Conservation (phyloP, 2,329 filamentous ascomycete species). For the Cadophora gregata region DNA sequence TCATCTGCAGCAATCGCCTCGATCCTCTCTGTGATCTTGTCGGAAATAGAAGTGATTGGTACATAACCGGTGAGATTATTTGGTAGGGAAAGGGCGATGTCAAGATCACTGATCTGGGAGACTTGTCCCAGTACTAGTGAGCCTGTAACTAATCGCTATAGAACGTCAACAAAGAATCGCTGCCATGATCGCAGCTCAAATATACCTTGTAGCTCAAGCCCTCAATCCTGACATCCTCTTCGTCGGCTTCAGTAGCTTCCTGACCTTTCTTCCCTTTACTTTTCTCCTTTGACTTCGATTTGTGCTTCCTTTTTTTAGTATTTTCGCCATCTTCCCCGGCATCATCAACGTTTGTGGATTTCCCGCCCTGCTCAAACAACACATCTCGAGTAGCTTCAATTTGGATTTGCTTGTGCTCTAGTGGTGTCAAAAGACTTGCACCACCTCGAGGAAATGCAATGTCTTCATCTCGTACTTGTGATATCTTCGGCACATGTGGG, state of each 20-base stretch:
- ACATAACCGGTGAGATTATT: conserved; percentile 94
- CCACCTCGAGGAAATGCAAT: conserved; percentile 91
- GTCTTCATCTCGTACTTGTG: conserved; percentile 75
- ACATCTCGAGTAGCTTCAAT: conserved; percentile 93
- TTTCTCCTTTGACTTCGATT: conserved; percentile 57
- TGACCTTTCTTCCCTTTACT: conserved; percentile 59
- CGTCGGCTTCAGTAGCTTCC: conserved; percentile 51
- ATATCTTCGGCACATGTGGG: conserved; percentile 42
- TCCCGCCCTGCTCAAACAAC: conserved; percentile 75
- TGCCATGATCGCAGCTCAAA: conserved; percentile 17
- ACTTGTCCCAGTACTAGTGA: conserved; percentile 89
- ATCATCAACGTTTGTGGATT: conserved; percentile 51
- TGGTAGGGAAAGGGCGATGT: conserved; percentile 82
- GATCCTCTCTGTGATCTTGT: conserved; percentile 76
- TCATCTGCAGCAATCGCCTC: conserved; percentile 68
- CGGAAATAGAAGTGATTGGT: conserved; percentile 89
- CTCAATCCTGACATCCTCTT: conserved; percentile 73
- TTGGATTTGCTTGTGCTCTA: conserved; percentile 96
- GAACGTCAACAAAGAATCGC: conserved; percentile 43
- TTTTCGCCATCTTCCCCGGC: conserved; percentile 39
- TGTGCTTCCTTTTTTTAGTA: conserved; percentile 57
- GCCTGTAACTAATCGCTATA: conserved; percentile 80
- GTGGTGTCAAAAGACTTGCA: conserved; percentile 84
- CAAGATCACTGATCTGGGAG: conserved; percentile 77
- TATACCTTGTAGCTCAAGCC: conserved; percentile 86